Conservation (phyloP, 139 green algal species). For the Picochlorum sp. region DNA sequence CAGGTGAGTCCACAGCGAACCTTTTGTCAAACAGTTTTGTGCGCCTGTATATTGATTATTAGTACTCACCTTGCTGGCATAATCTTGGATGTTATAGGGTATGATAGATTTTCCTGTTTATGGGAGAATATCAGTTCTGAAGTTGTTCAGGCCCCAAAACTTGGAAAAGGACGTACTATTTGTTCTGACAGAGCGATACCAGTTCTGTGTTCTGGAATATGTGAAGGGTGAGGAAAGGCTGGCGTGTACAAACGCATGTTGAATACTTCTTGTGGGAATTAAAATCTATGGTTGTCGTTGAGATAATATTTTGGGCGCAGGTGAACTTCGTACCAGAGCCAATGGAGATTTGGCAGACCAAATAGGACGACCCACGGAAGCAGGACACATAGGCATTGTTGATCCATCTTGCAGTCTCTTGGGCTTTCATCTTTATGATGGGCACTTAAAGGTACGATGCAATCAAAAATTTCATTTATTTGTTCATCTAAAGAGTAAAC, state of each 20-base stretch:
- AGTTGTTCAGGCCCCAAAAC: conserved; percentile 71
- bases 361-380: conserved; percentile 68
- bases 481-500: background rate
- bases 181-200: conserved; percentile 82
- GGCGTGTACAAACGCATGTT: too few species aligned
- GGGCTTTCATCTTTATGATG: conserved; percentile 92
- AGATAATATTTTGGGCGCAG: too few species aligned
- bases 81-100: conserved; percentile 35
- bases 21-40: too few species aligned
- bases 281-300: conserved; percentile 19
- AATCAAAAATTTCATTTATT: background rate
- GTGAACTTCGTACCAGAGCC: conserved; percentile 68
- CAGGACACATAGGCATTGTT: conserved; percentile 73
- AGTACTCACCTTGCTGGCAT: too few species aligned
- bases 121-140: conserved; percentile 71
- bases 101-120: conserved; percentile 87
- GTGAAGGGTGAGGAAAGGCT: conserved; percentile 38
- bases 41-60: background rate
- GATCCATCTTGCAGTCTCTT: conserved; percentile 69
- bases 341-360: conserved; percentile 70
- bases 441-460: conserved; percentile 76
- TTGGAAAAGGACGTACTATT: conserved; percentile 75
- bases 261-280: too few species aligned
- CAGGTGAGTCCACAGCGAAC: conserved; percentile 63
- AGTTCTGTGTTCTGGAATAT: conserved; percentile 84